Evolutionary conservation across 1,139 yeast species (phyloP).

Genomic region (Pichiaceae sp.): DNA sequence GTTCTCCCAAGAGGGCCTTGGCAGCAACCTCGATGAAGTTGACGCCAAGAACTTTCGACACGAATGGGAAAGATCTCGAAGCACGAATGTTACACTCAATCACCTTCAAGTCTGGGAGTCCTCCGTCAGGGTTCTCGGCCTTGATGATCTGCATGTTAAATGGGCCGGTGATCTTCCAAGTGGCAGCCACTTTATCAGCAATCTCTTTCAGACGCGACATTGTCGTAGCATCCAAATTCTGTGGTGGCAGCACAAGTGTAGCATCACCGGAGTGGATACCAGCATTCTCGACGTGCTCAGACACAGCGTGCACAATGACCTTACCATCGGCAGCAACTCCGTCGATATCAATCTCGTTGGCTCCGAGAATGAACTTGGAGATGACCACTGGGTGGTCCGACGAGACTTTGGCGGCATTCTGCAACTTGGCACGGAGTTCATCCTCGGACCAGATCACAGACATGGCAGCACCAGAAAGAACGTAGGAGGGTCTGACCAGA

Average conservation of each 20-base stretch:
- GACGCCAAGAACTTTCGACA: conserved; percentile 88
- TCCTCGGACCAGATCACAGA: conserved; percentile 72
- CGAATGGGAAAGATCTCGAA: conserved; percentile 97
- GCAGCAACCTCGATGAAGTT: conserved; percentile 94
- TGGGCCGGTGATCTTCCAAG: conserved; percentile 96
- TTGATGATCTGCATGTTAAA: conserved; percentile 96
- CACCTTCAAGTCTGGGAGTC: conserved; percentile 61
- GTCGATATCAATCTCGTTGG: conserved; percentile 95
- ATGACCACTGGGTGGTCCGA: conserved; percentile 97
- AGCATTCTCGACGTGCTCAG: conserved; percentile 97
- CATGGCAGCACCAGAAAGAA: conserved; percentile 98
- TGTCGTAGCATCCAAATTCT: conserved; percentile 49
- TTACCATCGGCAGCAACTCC: conserved; percentile 89
- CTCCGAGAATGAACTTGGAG: conserved; percentile 90
- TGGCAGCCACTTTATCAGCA: conserved; percentile 87
- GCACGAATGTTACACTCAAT: conserved; percentile 98
- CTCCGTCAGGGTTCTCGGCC: conserved; percentile 35
- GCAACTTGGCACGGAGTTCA: conserved; percentile 74
- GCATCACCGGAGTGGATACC: conserved; percentile 99
- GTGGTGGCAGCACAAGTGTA: conserved; percentile 89
- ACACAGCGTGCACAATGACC: conserved; percentile 88
- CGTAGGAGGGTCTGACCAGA: conserved; percentile 95
- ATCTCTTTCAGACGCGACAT: conserved; percentile 64
- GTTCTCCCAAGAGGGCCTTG: conserved; percentile 68
- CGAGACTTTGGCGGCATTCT: conserved; percentile 85